phyloP scores from a whole-genome alignment of 2,329 filamentous ascomycete species.

The Fusarium pseudograminearum region DNA sequence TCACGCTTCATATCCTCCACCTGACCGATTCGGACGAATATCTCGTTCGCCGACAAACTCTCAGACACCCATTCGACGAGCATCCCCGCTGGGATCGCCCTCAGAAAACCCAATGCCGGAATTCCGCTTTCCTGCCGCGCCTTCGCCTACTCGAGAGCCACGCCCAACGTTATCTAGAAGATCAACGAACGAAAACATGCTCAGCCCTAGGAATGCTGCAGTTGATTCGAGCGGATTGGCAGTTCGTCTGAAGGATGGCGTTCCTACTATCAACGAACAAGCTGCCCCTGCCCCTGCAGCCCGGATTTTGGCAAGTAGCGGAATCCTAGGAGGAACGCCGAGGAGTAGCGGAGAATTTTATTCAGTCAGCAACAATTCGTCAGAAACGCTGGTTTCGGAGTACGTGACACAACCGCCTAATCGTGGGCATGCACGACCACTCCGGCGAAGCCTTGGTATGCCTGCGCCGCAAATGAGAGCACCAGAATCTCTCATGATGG shows the following conservation, averaged over 20 bases:
- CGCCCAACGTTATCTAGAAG: conserved; percentile 46
- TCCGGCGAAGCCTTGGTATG: conserved; percentile 61
- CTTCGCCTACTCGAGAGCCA: conserved; percentile 56
- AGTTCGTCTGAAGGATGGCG: conserved; percentile 57
- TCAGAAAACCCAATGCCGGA: conserved; percentile 63
- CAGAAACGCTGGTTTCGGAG: conserved; percentile 92
- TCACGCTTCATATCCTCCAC: conserved; percentile 67
- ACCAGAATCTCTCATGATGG: conserved; percentile 94
- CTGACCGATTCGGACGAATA: conserved; percentile 59
- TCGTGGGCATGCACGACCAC: conserved; percentile 54
- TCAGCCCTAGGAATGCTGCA: conserved; percentile 55
- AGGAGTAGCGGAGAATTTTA: conserved; percentile 96
- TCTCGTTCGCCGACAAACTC: conserved; percentile 59
- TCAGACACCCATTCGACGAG: conserved; percentile 58
- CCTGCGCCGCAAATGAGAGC: conserved; percentile 59
- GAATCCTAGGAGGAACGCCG: conserved; percentile 79
- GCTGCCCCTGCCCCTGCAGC: conserved; percentile 71
- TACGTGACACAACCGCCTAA: conserved; percentile 70
- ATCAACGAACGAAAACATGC: conserved; percentile 54
- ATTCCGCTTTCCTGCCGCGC: conserved; percentile 67
- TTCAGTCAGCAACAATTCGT: conserved; percentile 93
- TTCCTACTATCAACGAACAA: conserved; percentile 67
- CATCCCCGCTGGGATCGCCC: conserved; percentile 53
- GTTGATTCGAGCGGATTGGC: conserved; percentile 55
- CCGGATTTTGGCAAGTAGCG: conserved; percentile 81